These are phyloP conservation scores for Wickerhamomyces strasburgensis DNA, from an alignment of 805 yeast species.

Conservation along the genomic window DNA sequence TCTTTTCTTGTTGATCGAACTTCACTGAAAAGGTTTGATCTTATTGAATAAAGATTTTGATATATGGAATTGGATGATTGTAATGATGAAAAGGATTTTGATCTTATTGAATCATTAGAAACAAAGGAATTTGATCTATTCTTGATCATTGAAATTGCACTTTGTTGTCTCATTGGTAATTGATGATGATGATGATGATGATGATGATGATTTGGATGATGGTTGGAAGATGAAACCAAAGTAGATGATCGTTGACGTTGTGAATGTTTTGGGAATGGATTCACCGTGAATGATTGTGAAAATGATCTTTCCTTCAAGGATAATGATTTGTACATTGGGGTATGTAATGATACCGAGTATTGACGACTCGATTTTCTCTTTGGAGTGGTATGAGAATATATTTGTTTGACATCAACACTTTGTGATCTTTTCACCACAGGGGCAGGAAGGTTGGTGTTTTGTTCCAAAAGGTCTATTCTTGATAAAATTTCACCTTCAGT, in stretches of 20 bases:
- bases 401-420: neutral
- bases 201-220: no score
- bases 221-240: no score
- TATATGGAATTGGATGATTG: constrained; percentile 11
- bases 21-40: constrained; percentile 13
- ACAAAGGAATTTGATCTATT: neutral
- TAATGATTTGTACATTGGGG: neutral
- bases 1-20: constrained; percentile 2
- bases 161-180: no score
- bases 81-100: constrained; percentile 14
- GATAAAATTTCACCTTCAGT: constrained; percentile 70
- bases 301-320: neutral
- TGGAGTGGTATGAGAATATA: neutral
- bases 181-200: no score
- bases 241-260: neutral
- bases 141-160: no score
- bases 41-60: constrained; percentile 11
- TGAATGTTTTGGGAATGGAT: neutral
- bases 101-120: constrained; percentile 9
- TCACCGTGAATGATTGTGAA: neutral
- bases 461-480: constrained; percentile 46
- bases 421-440: no score
- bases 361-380: neutral
- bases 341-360: neutral
- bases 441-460: constrained; percentile 8